phyloP scores from a whole-genome alignment of 2,329 filamentous ascomycete species.

The Alternaria arbusti region DNA sequence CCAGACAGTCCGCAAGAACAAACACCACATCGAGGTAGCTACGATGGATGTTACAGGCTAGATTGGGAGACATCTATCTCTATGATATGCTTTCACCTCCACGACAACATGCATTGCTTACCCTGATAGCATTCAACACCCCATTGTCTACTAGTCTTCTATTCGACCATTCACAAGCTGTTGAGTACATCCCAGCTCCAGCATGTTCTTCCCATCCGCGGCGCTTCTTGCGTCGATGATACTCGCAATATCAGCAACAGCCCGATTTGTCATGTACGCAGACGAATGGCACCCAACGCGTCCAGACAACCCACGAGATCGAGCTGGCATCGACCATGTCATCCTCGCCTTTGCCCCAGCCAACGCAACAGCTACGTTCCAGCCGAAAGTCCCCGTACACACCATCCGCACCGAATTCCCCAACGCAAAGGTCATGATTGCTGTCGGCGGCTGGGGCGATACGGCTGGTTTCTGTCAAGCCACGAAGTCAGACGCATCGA shows the following conservation, averaged over 20 bases:
- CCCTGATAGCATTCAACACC: not conserved
- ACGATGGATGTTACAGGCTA: not conserved
- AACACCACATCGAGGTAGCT: not conserved
- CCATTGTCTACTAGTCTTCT: not conserved
- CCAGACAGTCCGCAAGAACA: not conserved
- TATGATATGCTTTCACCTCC: not conserved
- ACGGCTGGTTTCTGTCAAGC: slow-evolving; percentile 66
- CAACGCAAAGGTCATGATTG: slow-evolving; percentile 69
- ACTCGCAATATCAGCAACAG: slow-evolving; percentile 21
- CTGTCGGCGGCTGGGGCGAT: slow-evolving; percentile 79
- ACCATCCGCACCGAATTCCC: slow-evolving; percentile 62
- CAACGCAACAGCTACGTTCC: slow-evolving; percentile 53
- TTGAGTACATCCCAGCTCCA: not conserved
- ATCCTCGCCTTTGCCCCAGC: slow-evolving; percentile 48
- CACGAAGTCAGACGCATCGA: slow-evolving; percentile 59
- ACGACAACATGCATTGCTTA: not conserved
- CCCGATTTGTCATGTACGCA: slow-evolving; percentile 42
- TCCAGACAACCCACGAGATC: slow-evolving; percentile 31
- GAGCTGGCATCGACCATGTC: slow-evolving; percentile 46
- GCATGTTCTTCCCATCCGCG: slow-evolving; percentile 28
- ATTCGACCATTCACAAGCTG: not conserved
- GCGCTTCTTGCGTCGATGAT: slow-evolving; percentile 20
- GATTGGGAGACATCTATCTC: not conserved
- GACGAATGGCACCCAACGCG: slow-evolving; percentile 45
- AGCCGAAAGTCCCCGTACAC: slow-evolving; percentile 61